Conservation (phyloP, 225 moss, liverwort and hornwort genomes). For the Marchantia paleacea region DNA sequence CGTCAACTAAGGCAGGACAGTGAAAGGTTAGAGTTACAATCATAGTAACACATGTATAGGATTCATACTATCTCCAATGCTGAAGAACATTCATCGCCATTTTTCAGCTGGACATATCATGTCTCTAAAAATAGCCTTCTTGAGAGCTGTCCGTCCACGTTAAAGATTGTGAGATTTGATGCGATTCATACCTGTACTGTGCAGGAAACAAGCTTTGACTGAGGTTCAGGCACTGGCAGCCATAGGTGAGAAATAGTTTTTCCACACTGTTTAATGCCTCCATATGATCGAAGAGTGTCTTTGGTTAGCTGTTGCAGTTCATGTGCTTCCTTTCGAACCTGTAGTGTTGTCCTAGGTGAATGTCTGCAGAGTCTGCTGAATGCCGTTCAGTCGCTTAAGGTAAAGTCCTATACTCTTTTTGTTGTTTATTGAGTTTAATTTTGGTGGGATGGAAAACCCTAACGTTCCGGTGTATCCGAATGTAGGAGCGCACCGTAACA, state of each 20-base stretch:
- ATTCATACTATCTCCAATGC: background rate
- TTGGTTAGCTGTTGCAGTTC: background rate
- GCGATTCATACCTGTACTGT: background rate
- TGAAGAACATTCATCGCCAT: background rate
- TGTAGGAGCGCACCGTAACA: slow-evolving; percentile 75
- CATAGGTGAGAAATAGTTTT: slow-evolving; percentile 49
- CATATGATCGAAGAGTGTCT: background rate
- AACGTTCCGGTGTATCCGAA: background rate
- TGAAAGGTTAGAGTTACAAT: slow-evolving; percentile 48
- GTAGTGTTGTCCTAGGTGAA: no score
- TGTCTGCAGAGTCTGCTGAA: no score
- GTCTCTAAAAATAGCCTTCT: background rate
- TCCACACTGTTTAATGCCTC: background rate
- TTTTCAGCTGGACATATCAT: no score
- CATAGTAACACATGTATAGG: no score
- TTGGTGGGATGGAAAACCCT: background rate
- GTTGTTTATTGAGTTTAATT: no score
- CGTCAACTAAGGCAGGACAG: slow-evolving; percentile 64
- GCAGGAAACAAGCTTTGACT: slow-evolving; percentile 81
- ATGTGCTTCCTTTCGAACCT: background rate
- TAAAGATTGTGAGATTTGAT: background rate
- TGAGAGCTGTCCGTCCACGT: background rate
- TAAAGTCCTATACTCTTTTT: no score
- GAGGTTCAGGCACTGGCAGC: slow-evolving; percentile 97
- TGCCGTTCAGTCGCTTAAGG: no score